Percentiles rank a stretch among this genome's conserved stretches.
Evolutionary conservation across 1,284 basidiomycete species (phyloP).

Genomic region (Laetiporus sulphureus): DNA sequence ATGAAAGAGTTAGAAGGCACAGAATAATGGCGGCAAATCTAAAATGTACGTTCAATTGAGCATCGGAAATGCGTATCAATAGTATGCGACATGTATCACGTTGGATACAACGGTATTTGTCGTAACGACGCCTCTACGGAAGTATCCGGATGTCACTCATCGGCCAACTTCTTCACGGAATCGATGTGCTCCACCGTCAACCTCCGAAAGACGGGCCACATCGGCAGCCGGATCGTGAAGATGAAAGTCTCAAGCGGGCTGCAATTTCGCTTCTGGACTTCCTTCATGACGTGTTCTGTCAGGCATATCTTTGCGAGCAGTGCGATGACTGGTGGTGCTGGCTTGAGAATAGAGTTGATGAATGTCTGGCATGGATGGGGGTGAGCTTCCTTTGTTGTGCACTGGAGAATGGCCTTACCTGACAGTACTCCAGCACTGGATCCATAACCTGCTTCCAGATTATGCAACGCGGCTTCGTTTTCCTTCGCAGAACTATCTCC

Average conservation of each 20-base stretch:
- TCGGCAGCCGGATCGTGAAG: conserved; percentile 70
- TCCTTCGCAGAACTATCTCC: conserved; percentile 39
- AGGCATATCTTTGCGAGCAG: conserved; percentile 86
- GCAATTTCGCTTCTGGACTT: conserved; percentile 71
- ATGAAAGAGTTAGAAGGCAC: conserved; percentile 77
- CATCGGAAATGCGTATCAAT: no score
- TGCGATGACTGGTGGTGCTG: conserved; percentile 63
- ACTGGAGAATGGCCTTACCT: no score
- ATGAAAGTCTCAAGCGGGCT: conserved; percentile 75
- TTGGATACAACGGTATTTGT: conserved; percentile 61
- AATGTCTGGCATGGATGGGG: no score
- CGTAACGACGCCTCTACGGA: conserved; percentile 52
- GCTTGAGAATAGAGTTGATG: conserved; percentile 55
- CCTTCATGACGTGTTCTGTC: conserved; percentile 69
- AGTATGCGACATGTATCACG: no score
- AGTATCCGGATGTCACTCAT: conserved; percentile 58
- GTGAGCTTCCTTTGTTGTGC: no score
- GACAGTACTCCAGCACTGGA: conserved; percentile 78
- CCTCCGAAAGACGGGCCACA: conserved; percentile 91
- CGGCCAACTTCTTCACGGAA: conserved; percentile 73
- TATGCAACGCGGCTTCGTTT: conserved; percentile 48
- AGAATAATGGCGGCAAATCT: conserved; percentile 64
- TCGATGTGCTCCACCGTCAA: conserved; percentile 79
- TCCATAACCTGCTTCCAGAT: conserved; percentile 92
- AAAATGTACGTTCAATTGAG: background rate